Conservation (phyloP, 129 eudicot species). For the Heracleum sosnowskyi region DNA sequence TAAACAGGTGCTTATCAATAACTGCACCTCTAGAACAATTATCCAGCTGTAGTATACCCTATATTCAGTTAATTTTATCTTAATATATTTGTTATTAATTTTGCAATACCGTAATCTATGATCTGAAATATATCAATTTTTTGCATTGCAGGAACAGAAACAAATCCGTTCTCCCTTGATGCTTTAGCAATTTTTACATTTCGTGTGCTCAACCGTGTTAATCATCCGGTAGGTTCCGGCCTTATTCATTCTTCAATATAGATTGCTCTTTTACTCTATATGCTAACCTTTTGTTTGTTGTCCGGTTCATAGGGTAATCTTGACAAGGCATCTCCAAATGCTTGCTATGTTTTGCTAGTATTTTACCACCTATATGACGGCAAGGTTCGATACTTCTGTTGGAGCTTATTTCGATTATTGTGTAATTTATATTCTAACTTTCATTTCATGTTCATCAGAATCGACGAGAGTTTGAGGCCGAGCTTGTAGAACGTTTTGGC, state of each 20-base stretch:
- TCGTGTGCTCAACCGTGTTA: constrained; percentile 78
- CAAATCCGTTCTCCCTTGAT: constrained; percentile 90
- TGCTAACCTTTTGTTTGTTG: constrained; percentile 15
- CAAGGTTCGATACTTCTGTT: constrained; percentile 38
- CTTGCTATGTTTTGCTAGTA: constrained; percentile 84
- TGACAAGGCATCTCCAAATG: constrained; percentile 81
- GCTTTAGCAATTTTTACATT: constrained; percentile 81
- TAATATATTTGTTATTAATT: not conserved
- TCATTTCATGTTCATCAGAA: constrained; percentile 33
- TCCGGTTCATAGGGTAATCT: constrained; percentile 68
- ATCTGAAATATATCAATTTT: not conserved
- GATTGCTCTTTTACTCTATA: not conserved
- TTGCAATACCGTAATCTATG: not conserved
- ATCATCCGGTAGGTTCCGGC: constrained; percentile 69
- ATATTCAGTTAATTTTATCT: not conserved
- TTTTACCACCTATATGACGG: constrained; percentile 96
- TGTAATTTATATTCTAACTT: constrained; percentile 2
- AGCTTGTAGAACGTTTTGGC: constrained; percentile 89
- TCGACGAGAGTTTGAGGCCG: constrained; percentile 72
- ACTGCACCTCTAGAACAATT: not conserved
- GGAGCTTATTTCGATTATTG: not conserved
- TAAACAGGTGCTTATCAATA: not conserved
- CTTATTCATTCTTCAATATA: not conserved
- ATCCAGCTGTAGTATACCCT: not conserved
- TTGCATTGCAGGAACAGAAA: constrained; percentile 64